Base-by-base conservation (phyloP, 768 basidiomycete genomes). In the Tephrocybe sp. region DNA sequence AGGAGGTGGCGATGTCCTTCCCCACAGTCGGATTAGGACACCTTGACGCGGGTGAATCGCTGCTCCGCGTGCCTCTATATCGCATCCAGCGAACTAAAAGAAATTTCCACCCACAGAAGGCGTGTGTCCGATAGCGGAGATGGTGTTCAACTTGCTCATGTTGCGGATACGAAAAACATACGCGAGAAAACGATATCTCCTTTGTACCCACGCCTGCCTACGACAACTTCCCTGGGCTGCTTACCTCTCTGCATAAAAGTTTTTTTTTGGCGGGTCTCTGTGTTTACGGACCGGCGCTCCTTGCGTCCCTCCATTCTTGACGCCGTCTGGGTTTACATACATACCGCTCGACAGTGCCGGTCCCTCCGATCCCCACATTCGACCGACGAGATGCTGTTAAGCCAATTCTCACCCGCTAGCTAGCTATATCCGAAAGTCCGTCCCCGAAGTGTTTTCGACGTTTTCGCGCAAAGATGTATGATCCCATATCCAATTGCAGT, bases 391-490 rank as follows among this genome's bases (percentile, higher is more conserved):
- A 30, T 1, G 7, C 19, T 31, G 5, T 29, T 27, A 21, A 16
- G 8, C 21, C 47, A 22, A 23, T 18, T n/a, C 25, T 19, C 43
- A 45, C n/a, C 12, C 18, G 30, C 34, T 21, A 22, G 22, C n/a
- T 6, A 11, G n/a, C 16, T 40, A 56, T 36, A 45, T 45, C 45
- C 55, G 52, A 44, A 56, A 47, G 33, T 50, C 52, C 51, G 48
- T 44, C 18, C 18, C 54, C 50, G 39, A 54, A 52, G 47, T 40
- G 54, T 38, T 42, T 23, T 45, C 54, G 52, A 53, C 18, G 21
- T 43, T 53, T 47, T 19, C 25, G 52, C 48, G 55, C n/a, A 19
- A 19, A 8, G 21, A 6, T 21, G 37, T 12, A 19, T n/a, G 8
- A 9, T 18, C 18, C 16, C 18, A 30, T 18, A 36, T 6, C 22